Conservation (phyloP, 352 stramenopile genomes). For the Pythium dissotocum region DNA sequence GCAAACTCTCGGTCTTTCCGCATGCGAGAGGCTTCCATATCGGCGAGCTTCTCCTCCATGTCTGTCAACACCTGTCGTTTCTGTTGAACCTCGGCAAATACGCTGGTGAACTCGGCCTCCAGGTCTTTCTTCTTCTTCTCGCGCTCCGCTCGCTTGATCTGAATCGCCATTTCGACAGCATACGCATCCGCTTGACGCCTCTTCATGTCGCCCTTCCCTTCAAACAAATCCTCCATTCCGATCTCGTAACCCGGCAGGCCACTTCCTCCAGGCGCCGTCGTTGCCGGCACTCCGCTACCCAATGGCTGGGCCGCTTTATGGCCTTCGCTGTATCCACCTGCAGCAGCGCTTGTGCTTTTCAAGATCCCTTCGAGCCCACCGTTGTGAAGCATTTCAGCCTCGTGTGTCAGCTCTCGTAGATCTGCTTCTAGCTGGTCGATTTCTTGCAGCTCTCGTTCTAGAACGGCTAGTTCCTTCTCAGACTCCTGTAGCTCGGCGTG, state of each 20-base stretch:
- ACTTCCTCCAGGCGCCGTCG: background rate
- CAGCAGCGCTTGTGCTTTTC: constrained; percentile 23
- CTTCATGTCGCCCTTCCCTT: constrained; percentile 44
- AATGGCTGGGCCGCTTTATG: constrained; percentile 37
- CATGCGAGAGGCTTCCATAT: constrained; percentile 92
- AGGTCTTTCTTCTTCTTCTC: constrained; percentile 92
- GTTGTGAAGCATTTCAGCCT: constrained; percentile 83
- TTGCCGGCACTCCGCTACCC: constrained; percentile 45
- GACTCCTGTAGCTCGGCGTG: constrained; percentile 90
- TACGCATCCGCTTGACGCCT: constrained; percentile 82
- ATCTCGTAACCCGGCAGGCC: constrained; percentile 42
- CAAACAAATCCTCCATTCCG: constrained; percentile 48
- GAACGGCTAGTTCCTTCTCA: constrained; percentile 87
- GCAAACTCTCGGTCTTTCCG: constrained; percentile 93
- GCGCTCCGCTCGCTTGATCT: constrained; percentile 90
- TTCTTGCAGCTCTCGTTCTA: constrained; percentile 91
- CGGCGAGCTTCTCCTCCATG: constrained; percentile 86
- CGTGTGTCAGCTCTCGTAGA: constrained; percentile 90
- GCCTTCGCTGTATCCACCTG: background rate
- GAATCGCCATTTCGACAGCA: constrained; percentile 91
- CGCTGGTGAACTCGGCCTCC: constrained; percentile 90
- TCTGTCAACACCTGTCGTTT: constrained; percentile 82
- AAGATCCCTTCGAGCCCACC: constrained; percentile 58
- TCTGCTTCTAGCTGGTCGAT: constrained; percentile 93
- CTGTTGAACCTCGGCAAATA: constrained; percentile 88